Evolutionary conservation across 2,329 filamentous ascomycete species (phyloP), one percentile per base, ranked within the genome.

Genomic region (Botrytis porri): DNA sequence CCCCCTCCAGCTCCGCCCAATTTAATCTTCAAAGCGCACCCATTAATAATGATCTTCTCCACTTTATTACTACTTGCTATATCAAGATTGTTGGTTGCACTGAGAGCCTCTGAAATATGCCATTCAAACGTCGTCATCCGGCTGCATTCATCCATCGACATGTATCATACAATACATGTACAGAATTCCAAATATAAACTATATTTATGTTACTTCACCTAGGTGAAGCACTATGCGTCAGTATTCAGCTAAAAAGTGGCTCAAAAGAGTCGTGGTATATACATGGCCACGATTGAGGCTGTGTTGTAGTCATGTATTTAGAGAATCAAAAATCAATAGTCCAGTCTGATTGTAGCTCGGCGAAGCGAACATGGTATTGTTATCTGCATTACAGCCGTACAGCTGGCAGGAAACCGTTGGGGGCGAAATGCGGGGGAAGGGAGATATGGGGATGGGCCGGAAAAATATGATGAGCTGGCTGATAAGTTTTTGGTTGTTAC

Each of bases 341-440:
- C 29, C 48, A 41, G 10, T 29, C 43, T 54, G 25, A 32, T 57
- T 70, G 29, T 62, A 60, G 57, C 39, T 62, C 45, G 9, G 39
- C 67, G 48, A 60, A 70, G 67, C 39, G 29, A 57, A 62, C 16
- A 70, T 45, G 25, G 25, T 41, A 32, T 48, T 43, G 22, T 69
- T 37, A 57, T 59, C 61, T 66, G 70, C 37, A 66, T 64, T 57
- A 43, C 37, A 59, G 35, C 61, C 51, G 37, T 67, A 54, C 37
- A 69, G 48, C 51, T 69, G 65, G 70, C 51, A 59, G 22, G 25
- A 48, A 39, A 37, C 9, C 25, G 29, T 60, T 60, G 51, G 70
- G 70, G 70, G 62, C 62, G 29, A 32, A 72, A 72, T 69, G 70
- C 62, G 70, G 70, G 70, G 70, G 32, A 69, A 61, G 60, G 70